phyloP scores from a whole-genome alignment of 2,329 filamentous ascomycete genomes.

The Cercospora beticola region DNA sequence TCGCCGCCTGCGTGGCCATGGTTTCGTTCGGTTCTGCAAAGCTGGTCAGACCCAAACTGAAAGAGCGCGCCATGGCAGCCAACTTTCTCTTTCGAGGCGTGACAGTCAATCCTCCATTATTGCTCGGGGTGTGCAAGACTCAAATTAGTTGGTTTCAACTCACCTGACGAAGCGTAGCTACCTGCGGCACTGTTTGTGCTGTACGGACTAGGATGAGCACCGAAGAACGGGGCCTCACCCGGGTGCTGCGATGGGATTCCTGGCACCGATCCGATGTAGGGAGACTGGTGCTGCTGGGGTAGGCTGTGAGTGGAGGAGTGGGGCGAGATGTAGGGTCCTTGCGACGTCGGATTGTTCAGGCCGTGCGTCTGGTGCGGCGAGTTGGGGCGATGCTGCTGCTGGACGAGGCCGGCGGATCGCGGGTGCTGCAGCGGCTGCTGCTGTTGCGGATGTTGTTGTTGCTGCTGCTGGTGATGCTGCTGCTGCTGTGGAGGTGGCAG shows the following conservation, averaged over 20 bases:
- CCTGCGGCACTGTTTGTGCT: slow-evolving; percentile 77
- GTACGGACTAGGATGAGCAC: slow-evolving; percentile 77
- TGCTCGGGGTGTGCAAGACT: slow-evolving; percentile 21
- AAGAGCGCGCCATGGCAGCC: slow-evolving; percentile 27
- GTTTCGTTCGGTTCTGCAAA: slow-evolving; percentile 69
- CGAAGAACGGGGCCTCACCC: slow-evolving; percentile 71
- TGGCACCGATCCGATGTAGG: slow-evolving; percentile 68
- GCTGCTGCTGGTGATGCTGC: slow-evolving; percentile 68
- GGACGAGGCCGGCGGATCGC: slow-evolving; percentile 70
- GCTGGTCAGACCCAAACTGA: slow-evolving; percentile 51
- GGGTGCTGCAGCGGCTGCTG: slow-evolving; percentile 65
- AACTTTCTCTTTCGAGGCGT: slow-evolving; percentile 10
- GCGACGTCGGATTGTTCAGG: slow-evolving; percentile 54
- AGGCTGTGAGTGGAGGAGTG: slow-evolving; percentile 62
- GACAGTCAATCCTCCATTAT: slow-evolving; percentile 14
- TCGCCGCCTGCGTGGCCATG: slow-evolving; percentile 64
- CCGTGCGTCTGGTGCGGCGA: slow-evolving; percentile 60
- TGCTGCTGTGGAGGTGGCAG: slow-evolving; percentile 61
- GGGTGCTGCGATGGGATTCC: slow-evolving; percentile 60
- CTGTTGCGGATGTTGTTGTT: background rate
- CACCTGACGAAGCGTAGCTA: slow-evolving; percentile 85
- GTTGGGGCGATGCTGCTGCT: slow-evolving; percentile 66
- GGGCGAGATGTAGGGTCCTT: slow-evolving; percentile 65
- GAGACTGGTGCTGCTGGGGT: slow-evolving; percentile 52
- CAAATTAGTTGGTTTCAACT: slow-evolving; percentile 43